Evolutionary conservation across 331 rosid species (phyloP).

Genomic region (Cydonia oblonga): DNA sequence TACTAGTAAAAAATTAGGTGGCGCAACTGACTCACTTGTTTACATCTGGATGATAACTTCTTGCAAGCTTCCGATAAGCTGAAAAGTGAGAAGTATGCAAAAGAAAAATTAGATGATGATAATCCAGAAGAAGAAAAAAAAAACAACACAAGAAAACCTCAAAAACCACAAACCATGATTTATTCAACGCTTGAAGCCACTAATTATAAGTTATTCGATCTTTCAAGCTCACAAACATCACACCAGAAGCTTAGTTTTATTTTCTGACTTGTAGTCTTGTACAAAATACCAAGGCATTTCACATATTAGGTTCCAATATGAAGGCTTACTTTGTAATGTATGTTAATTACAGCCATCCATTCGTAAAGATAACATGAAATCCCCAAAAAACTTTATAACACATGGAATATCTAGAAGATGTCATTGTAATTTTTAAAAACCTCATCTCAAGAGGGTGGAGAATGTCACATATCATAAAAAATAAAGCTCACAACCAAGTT

Average conservation of each 20-base stretch:
- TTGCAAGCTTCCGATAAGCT: slow-evolving; percentile 98
- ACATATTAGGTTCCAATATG: neutral
- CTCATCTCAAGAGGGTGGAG: neutral
- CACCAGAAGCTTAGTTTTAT: neutral
- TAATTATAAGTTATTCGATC: neutral
- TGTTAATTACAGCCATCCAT: neutral
- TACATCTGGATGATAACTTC: slow-evolving; percentile 92
- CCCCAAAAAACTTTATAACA: neutral
- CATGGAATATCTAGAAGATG: neutral
- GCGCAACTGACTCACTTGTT: slow-evolving; percentile 63
- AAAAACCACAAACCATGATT: neutral
- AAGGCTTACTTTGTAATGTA: neutral
- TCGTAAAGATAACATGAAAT: neutral
- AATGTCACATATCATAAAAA: neutral
- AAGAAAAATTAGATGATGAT: neutral
- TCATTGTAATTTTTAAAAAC: neutral
- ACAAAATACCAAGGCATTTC: neutral
- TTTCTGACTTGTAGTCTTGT: neutral
- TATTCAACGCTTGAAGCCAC: neutral
- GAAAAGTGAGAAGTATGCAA: slow-evolving; percentile 23
- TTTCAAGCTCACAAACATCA: neutral
- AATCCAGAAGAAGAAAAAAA: neutral
- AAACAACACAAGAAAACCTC: neutral
- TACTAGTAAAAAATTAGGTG: neutral
- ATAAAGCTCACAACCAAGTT: neutral